Base-by-base conservation (phyloP, 1,139 yeast genomes). In the Trichomonascaceae sp. region DNA sequence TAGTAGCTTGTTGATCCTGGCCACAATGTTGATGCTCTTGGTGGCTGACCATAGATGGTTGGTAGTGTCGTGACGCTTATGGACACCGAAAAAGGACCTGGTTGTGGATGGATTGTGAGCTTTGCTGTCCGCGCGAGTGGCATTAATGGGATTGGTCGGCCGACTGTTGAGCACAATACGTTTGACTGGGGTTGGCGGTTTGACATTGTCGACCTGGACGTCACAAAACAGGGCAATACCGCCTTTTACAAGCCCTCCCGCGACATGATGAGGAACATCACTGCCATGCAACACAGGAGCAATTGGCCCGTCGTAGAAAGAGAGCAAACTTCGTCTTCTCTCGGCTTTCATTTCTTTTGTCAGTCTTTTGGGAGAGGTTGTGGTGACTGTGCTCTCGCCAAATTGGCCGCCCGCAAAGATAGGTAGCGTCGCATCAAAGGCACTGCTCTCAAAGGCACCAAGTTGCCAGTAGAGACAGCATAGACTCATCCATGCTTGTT, bases 401-500 rank as follows among this genome's bases (percentile, higher is more conserved):
- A 45, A 40, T 4, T 35, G 32, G 11, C 52, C 54, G 11, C 48
- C 56, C 28, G 50, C 50, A 31, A 36, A 44, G 8, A 47, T 44
- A 0, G 54, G 53, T 29, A 41, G 32, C 5, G 43, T 26, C 14
- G 35, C 35, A 28, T 43, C 49, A 35, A 33, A 34, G 22, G 33
- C 36, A 31, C 35, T 35, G 25, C 29, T 32, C 23, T 33, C 34
- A 15, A 26, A 15, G 5, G 36, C 30, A 3, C 47, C 48, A 6
- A 52, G 20, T 32, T 48, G 47, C 65, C 65, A 60, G 43, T 53
- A 57, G 35, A 48, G 33, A 27, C 48, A 38, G 17, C 57, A 42
- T n/a, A 48, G 44, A 15, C 50, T 35, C 30, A 52, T 46, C 66
- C 67, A 62, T 28, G 51, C 52, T 29, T 48, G 45, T 27, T 59